Percentiles rank a stretch among this genome's conserved stretches.
Conservation (phyloP, 2,329 filamentous ascomycete genomes). For the Anisogramma anomala region DNA sequence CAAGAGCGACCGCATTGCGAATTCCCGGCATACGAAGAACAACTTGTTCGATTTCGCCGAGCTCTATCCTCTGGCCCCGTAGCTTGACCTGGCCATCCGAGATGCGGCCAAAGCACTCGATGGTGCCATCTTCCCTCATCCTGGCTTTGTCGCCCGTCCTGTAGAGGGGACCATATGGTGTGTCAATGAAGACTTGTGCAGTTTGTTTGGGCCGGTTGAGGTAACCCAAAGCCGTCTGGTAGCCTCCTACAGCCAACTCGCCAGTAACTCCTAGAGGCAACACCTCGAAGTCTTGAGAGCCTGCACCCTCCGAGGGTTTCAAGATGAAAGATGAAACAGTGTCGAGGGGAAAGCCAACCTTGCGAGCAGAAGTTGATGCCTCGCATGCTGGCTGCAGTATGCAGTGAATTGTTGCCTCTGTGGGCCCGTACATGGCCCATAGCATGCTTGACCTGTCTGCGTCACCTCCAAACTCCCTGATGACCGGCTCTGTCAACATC, state of each 20-base stretch:
- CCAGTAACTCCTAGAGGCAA: conserved; percentile 57
- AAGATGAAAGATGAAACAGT: conserved; percentile 72
- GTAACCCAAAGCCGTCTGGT: conserved; percentile 70
- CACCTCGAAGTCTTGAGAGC: conserved; percentile 26
- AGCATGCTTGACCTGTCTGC: conserved; percentile 48
- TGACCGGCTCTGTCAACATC: conserved; percentile 70
- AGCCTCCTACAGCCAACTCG: conserved; percentile 71
- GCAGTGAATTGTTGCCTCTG: conserved; percentile 82
- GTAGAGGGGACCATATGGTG: conserved; percentile 60
- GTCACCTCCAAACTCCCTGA: conserved; percentile 65
- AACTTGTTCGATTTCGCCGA: conserved; percentile 67
- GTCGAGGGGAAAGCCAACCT: conserved; percentile 67
- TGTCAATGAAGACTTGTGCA: conserved; percentile 54
- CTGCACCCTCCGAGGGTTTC: conserved; percentile 29
- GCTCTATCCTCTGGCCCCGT: conserved; percentile 69
- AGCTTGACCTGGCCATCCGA: conserved; percentile 75
- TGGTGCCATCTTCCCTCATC: conserved; percentile 51
- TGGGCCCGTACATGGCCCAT: conserved; percentile 91
- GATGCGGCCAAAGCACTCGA: conserved; percentile 79
- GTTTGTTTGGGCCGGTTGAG: conserved; percentile 73
- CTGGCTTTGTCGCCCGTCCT: conserved; percentile 75
- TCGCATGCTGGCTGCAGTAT: conserved; percentile 58
- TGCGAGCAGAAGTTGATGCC: conserved; percentile 44
- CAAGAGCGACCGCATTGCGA: conserved; percentile 53
- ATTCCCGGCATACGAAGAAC: conserved; percentile 50